Conservation (phyloP, 140 eudicot genomes). For the Stevia rebaudiana region DNA sequence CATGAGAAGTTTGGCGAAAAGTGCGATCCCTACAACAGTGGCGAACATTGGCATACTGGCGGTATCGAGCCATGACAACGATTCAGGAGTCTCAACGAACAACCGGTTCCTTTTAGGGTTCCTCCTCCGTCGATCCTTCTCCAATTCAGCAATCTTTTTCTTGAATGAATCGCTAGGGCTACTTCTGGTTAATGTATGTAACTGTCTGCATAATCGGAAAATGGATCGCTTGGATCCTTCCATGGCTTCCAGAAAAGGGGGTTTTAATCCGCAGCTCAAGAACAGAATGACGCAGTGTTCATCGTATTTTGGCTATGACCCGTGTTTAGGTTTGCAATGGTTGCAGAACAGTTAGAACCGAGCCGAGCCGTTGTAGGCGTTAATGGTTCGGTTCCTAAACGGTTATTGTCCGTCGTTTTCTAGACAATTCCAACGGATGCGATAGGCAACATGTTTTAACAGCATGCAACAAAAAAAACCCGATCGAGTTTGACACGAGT, state of each 20-base stretch:
- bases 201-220: constrained; percentile 18
- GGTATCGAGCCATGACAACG: constrained; percentile 64
- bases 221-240: constrained; percentile 13
- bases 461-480: no score
- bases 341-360: no score
- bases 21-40: constrained; percentile 65
- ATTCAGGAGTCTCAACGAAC: constrained; percentile 75
- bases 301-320: no score
- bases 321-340: no score
- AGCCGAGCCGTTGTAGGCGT: no score
- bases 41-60: constrained; percentile 78
- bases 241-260: background rate
- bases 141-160: constrained; percentile 48
- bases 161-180: constrained; percentile 72
- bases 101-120: constrained; percentile 47
- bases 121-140: constrained; percentile 45
- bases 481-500: no score
- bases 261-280: background rate
- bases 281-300: no score
- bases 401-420: no score
- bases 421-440: no score
- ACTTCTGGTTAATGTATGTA: constrained; percentile 45
- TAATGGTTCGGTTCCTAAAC: no score
- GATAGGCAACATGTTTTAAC: no score
- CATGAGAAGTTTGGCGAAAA: constrained; percentile 81